Conservation (phyloP, 257 asterid genomes). For the Nicotiana sylvestris region DNA sequence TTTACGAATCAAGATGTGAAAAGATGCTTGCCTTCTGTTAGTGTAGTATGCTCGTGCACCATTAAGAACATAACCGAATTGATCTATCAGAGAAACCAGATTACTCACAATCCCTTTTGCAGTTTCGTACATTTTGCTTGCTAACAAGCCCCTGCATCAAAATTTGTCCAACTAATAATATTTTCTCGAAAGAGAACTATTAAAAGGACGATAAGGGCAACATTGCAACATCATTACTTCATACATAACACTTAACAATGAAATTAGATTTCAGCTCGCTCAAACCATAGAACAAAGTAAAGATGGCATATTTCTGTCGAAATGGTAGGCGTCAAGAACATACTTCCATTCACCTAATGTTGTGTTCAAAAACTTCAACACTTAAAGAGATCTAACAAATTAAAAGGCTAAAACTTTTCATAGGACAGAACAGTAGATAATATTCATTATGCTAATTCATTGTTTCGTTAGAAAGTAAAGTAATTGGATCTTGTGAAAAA, state of each 20-base stretch:
- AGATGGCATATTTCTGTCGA: not conserved
- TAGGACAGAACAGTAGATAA: not conserved
- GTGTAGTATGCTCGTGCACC: constrained; percentile 91
- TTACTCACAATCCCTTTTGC: constrained; percentile 82
- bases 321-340: not conserved
- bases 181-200: not conserved
- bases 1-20: not conserved
- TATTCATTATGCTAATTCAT: not conserved
- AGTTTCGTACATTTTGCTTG: constrained; percentile 77
- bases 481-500: not conserved
- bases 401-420: not conserved
- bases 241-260: not conserved
- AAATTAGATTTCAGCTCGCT: not conserved
- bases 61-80: constrained; percentile 72
- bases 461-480: not conserved
- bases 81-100: constrained; percentile 59
- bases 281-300: not conserved
- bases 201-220: not conserved
- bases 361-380: not conserved
- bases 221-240: not conserved
- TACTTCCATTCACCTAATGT: not conserved
- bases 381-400: not conserved
- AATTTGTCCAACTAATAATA: not conserved
- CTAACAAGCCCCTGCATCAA: constrained; percentile 75
- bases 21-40: constrained; percentile 56